Conservation (phyloP, 2,329 filamentous ascomycete genomes). For the Cryphonectria radicalis region DNA sequence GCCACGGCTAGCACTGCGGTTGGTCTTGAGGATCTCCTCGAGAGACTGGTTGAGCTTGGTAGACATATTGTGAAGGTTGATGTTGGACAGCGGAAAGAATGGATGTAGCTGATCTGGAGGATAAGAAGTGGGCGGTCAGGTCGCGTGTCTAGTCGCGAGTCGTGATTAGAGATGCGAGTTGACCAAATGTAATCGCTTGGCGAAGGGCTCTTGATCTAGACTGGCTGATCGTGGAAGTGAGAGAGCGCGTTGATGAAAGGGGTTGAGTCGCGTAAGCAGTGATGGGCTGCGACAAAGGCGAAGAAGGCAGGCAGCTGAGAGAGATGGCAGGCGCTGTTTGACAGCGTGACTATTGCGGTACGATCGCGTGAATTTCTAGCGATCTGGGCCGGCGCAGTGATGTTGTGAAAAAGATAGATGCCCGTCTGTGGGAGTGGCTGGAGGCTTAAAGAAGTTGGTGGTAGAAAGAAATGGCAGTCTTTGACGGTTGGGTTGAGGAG, state of each 20-base stretch:
- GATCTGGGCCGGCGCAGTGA: neutral
- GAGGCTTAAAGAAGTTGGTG: neutral
- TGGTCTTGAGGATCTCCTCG: slow-evolving; percentile 91
- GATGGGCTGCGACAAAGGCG: neutral
- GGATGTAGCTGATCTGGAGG: slow-evolving; percentile 26
- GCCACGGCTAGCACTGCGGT: slow-evolving; percentile 61
- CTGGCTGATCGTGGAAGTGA: neutral
- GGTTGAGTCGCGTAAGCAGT: neutral
- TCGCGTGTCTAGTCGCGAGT: slow-evolving; percentile 13
- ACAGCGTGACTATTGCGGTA: neutral
- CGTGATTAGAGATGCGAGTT: neutral
- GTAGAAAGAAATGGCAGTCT: neutral
- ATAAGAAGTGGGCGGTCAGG: slow-evolving; percentile 15
- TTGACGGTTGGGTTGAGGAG: neutral
- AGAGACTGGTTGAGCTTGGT: slow-evolving; percentile 96
- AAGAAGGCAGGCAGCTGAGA: neutral
- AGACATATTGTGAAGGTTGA: slow-evolving; percentile 65
- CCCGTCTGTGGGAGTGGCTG: neutral
- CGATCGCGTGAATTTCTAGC: neutral
- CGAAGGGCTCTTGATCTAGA: neutral
- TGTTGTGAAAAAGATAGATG: neutral
- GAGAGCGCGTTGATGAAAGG: neutral
- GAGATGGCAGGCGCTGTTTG: neutral
- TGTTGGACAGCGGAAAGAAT: slow-evolving; percentile 25
- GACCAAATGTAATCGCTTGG: slow-evolving; percentile 5